phyloP scores from a whole-genome alignment of 768 basidiomycete genomes.

The Termitomyces heimii region DNA sequence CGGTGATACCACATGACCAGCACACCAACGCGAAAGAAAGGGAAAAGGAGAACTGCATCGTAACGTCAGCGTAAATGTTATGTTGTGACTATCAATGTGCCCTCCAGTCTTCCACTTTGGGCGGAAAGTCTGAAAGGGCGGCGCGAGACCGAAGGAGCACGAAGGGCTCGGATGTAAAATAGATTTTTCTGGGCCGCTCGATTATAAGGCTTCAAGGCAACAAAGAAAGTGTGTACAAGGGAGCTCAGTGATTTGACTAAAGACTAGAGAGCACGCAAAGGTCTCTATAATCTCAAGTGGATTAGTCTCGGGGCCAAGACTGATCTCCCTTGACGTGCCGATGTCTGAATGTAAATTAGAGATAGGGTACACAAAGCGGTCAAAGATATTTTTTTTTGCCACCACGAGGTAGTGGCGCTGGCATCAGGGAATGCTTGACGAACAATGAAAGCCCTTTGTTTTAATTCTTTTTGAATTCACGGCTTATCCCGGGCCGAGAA shows the following conservation, averaged over 20 bases:
- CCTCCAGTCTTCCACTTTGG: not conserved
- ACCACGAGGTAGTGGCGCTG: not conserved
- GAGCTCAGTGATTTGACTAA: not conserved
- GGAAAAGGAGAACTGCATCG: slow-evolving; percentile 2
- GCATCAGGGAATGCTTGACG: not conserved
- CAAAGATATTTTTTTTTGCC: not conserved
- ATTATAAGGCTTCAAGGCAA: not conserved
- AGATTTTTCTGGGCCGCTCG: not conserved
- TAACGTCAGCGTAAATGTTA: not conserved
- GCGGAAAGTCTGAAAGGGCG: not conserved
- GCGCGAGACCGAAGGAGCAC: not conserved
- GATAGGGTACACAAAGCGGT: not conserved
- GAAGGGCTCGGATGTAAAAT: not conserved
- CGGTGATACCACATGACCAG: slow-evolving; percentile 7
- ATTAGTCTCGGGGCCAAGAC: not conserved
- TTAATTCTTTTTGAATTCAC: not conserved
- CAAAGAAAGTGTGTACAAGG: not conserved
- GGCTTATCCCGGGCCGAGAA: not conserved
- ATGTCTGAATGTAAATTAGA: not conserved
- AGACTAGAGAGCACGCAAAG: not conserved
- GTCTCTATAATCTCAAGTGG: not conserved
- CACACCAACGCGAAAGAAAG: slow-evolving; percentile 5
- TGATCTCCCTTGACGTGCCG: not conserved
- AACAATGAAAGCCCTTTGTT: not conserved
- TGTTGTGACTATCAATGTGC: not conserved